A percentile compares a stretch with the other conserved stretches of the same genome.
phyloP scores from a whole-genome alignment of 495 filamentous ascomycete species.

The Neurospora sp. region DNA sequence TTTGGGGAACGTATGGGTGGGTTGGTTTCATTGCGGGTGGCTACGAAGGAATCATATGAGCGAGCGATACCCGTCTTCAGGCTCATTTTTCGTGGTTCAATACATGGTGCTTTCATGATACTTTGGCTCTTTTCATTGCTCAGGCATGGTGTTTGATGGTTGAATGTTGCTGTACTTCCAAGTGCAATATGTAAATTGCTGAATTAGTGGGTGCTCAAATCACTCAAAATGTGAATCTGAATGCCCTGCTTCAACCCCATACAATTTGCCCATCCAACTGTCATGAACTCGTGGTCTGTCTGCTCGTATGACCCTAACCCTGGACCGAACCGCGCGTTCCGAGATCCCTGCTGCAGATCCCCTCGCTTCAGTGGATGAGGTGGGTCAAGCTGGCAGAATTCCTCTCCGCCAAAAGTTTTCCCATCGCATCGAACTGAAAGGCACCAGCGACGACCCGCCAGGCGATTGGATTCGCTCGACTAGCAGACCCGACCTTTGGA shows the following conservation, averaged over 20 bases:
- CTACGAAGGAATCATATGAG: background rate
- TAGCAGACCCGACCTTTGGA: background rate
- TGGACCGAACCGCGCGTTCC: background rate
- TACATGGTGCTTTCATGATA: background rate
- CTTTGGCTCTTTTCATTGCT: background rate
- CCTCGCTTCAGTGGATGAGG: background rate
- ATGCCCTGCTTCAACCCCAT: background rate
- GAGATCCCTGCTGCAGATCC: background rate
- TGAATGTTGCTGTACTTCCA: background rate
- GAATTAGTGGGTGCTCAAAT: background rate
- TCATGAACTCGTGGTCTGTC: background rate
- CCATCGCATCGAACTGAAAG: background rate
- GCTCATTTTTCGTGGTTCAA: background rate
- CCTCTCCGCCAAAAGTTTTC: constrained; percentile 28
- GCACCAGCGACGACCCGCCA: background rate
- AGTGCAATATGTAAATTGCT: background rate
- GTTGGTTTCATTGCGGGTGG: background rate
- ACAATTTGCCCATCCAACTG: background rate
- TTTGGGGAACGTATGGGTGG: background rate
- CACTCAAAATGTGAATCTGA: background rate
- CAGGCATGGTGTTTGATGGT: background rate
- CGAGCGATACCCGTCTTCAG: background rate
- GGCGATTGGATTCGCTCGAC: background rate
- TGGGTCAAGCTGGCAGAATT: constrained; percentile 21
- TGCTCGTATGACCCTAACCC: background rate